These are phyloP conservation scores for Tricholoma terreum DNA, from an alignment of 768 basidiomycete species.

Conservation along the genomic window DNA sequence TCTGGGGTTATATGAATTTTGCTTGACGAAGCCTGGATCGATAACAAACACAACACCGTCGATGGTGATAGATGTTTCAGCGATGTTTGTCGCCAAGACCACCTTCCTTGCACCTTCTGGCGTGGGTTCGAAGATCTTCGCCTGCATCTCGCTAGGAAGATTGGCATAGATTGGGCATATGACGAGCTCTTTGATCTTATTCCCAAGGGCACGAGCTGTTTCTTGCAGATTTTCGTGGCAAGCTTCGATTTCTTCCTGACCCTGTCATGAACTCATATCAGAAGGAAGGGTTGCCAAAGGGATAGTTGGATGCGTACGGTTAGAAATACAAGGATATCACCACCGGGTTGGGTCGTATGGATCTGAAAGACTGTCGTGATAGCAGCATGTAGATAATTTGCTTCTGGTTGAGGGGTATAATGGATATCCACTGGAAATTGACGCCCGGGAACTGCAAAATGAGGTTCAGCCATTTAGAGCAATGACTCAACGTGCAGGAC, in stretches of 20 bases:
- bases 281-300: not conserved
- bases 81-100: conserved; percentile 97
- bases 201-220: conserved; percentile 90
- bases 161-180: conserved; percentile 99
- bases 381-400: conserved; percentile 97
- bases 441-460: conserved; percentile 83
- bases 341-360: conserved; percentile 96
- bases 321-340: conserved; percentile 96
- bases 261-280: conserved; percentile 40
- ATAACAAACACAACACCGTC: conserved; percentile 99
- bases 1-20: conserved; percentile 97
- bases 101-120: conserved; percentile 96
- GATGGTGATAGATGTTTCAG: conserved; percentile 99
- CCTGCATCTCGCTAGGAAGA: conserved; percentile 98
- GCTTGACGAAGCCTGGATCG: conserved; percentile 98
- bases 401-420: conserved; percentile 98
- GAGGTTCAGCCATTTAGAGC: conserved; percentile 8
- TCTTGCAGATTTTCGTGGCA: conserved; percentile 96
- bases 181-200: conserved; percentile 92
- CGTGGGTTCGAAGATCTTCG: conserved; percentile 98
- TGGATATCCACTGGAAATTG: conserved; percentile 98
- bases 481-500: conserved; percentile 18
- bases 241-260: conserved; percentile 99
- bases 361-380: conserved; percentile 99
- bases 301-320: conserved; percentile 53